These are phyloP conservation scores for Nitzschia inconspicua DNA, from an alignment of 108 stramenopile species.

Conservation along the genomic window DNA sequence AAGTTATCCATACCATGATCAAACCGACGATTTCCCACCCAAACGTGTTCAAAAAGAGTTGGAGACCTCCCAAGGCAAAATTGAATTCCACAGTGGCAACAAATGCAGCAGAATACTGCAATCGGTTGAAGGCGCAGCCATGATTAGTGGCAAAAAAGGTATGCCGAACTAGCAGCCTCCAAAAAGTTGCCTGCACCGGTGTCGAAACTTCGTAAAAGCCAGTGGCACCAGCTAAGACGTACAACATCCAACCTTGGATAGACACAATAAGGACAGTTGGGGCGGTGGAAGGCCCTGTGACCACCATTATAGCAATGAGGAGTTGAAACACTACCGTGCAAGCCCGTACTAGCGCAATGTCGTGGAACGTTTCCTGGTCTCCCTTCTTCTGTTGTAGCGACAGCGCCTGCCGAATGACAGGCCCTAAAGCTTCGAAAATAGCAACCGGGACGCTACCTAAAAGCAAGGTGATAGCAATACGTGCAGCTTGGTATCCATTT, in stretches of 20 bases:
- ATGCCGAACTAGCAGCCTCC: conserved; percentile 66
- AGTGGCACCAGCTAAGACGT: conserved; percentile 31
- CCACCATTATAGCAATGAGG: conserved; percentile 59
- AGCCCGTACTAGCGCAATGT: background rate
- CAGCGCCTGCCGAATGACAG: background rate
- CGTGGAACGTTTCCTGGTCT: background rate
- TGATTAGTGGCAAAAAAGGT: conserved; percentile 81
- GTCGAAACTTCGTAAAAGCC: conserved; percentile 45
- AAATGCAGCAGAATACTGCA: conserved; percentile 84
- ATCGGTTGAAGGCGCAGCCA: conserved; percentile 74
- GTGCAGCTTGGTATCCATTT: conserved; percentile 54
- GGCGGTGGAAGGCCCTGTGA: conserved; percentile 76
- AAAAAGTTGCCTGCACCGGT: conserved; percentile 55
- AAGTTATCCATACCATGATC: conserved; percentile 36
- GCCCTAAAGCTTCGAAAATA: conserved; percentile 13
- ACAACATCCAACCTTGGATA: conserved; percentile 53
- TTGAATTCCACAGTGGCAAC: conserved; percentile 70
- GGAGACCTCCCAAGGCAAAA: conserved; percentile 62
- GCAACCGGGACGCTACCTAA: conserved; percentile 28
- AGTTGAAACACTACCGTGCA: conserved; percentile 30
- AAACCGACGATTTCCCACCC: conserved; percentile 80
- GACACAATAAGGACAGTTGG: conserved; percentile 45
- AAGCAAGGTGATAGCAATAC: conserved; percentile 32
- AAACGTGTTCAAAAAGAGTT: conserved; percentile 81
- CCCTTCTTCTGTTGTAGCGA: background rate